Evolutionary conservation across 768 basidiomycete genomes (phyloP).

Genomic region (Coprinellus micaceus): DNA sequence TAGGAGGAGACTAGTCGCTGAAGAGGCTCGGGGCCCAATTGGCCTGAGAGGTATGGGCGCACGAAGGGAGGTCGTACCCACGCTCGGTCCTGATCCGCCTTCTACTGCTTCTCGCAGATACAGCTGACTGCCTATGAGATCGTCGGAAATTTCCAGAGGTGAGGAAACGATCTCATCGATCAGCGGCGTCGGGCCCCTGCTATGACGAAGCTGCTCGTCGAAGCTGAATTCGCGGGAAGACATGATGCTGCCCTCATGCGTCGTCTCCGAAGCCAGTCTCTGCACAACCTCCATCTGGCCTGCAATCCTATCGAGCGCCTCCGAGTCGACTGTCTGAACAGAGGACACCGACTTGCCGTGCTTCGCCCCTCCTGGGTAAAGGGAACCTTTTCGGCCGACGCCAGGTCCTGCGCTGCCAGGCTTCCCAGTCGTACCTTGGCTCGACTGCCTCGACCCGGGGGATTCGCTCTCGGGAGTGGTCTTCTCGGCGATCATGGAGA

Average conservation of each 20-base stretch:
- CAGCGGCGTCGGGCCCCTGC: background rate
- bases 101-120: background rate
- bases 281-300: slow-evolving; percentile 70
- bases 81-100: background rate
- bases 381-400: background rate
- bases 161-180: background rate
- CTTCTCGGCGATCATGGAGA: slow-evolving; percentile 58
- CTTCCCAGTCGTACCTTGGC: slow-evolving; percentile 16
- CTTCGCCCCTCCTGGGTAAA: slow-evolving; percentile 8
- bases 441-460: slow-evolving; percentile 7
- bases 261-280: slow-evolving; percentile 20
- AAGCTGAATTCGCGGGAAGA: too few relatives aligned
- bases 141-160: background rate
- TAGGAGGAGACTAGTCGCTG: background rate
- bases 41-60: slow-evolving; percentile 1
- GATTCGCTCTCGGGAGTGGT: slow-evolving; percentile 27
- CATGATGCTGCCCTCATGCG: background rate
- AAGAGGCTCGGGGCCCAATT: background rate
- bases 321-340: slow-evolving; percentile 63
- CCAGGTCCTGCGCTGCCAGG: background rate
- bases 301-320: slow-evolving; percentile 61
- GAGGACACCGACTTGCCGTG: slow-evolving; percentile 54
- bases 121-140: background rate
- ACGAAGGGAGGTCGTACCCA: background rate
- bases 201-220: background rate